phyloP scores from a whole-genome alignment of 805 yeast species.

The Blastobotrys terrestris region DNA sequence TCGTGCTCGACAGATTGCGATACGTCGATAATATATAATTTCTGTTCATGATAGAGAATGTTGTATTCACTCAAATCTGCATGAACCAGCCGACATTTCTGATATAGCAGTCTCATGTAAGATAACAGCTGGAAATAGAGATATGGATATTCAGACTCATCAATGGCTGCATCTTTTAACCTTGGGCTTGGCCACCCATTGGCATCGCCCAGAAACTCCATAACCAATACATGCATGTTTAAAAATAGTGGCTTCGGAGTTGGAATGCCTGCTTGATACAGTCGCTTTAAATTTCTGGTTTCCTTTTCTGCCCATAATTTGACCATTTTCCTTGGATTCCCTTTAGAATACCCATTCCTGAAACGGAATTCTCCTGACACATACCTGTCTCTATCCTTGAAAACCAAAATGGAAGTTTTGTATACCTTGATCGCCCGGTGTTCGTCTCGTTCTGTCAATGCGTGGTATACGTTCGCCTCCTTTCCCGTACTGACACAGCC shows the following conservation, averaged over 20 bases:
- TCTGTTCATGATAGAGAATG: slow-evolving; percentile 68
- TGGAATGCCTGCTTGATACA: slow-evolving; percentile 74
- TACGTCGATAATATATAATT: slow-evolving; percentile 86
- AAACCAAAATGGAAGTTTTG: slow-evolving; percentile 94
- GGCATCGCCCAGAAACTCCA: slow-evolving; percentile 80
- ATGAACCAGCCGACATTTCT: slow-evolving; percentile 84
- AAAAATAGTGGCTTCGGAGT: slow-evolving; percentile 89
- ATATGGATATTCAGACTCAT: slow-evolving; percentile 54
- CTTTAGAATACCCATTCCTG: slow-evolving; percentile 73
- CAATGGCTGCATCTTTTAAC: slow-evolving; percentile 73
- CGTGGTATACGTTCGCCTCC: slow-evolving; percentile 97
- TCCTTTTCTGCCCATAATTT: slow-evolving; percentile 99
- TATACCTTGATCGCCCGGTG: slow-evolving; percentile 88
- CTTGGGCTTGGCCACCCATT: slow-evolving; percentile 88
- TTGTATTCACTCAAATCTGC: slow-evolving; percentile 97
- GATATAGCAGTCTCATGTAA: slow-evolving; percentile 82
- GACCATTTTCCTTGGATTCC: slow-evolving; percentile 96
- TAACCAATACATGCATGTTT: slow-evolving; percentile 83
- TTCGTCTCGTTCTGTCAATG: slow-evolving; percentile 36
- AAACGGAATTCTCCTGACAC: slow-evolving; percentile 95
- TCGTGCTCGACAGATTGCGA: slow-evolving; percentile 97
- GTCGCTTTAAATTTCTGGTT: slow-evolving; percentile 82
- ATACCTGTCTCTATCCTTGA: slow-evolving; percentile 92
- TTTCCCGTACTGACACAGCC: slow-evolving; percentile 97
- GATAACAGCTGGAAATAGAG: slow-evolving; percentile 75